Evolutionary conservation across 1,284 basidiomycete species (phyloP), one percentile per base, ranked within the genome.

Genomic region (Cronartium quercuum): DNA sequence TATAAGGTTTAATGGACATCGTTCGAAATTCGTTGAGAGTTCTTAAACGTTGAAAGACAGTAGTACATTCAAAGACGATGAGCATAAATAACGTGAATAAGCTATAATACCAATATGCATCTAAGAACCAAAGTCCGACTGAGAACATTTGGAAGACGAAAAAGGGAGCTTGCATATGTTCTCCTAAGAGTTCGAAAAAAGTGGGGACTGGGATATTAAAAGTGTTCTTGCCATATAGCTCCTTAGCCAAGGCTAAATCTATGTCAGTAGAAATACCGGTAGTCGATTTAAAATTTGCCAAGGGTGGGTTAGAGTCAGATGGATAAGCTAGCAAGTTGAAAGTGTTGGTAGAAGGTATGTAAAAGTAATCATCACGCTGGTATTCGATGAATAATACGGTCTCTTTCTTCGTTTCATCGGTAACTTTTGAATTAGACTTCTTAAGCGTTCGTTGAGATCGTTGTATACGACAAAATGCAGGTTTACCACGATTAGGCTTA

Each of bases 91-190:
- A 86, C 0, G 94, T 97, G 84, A 97, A 97, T 58, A 97, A 83
- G 77, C 90, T 92, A 85, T 95, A 97, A 82, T 95, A 96, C 93
- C 93, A 96, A 82, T 96, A 97, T 82, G 96, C 94, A 81, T 97
- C 94, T 79, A 97, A 83, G 81, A 90, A 92, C 94, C 94, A 97
- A 15, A 97, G 84, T 0, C 91, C 92, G 7, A 96, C 94, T 77
- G 94, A 97, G 83, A 97, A 97, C 55, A 97, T 84, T 83, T 97
- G 92, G 83, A 96, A 95, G 38, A 95, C 92, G 82, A 96, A 96
- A 85, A 96, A 96, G 0, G 94, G 93, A 1, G 90, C 90, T 40
- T 92, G 93, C 2, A 93, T 91, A 80, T 96, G 94, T 84, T 97
- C 94, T 42, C 84, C 86, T 78, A 97, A 95, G 42, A 97, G 87